These are phyloP conservation scores for Amanita pseudoporphyria DNA, from an alignment of 768 basidiomycete genomes.

Conservation along the genomic window DNA sequence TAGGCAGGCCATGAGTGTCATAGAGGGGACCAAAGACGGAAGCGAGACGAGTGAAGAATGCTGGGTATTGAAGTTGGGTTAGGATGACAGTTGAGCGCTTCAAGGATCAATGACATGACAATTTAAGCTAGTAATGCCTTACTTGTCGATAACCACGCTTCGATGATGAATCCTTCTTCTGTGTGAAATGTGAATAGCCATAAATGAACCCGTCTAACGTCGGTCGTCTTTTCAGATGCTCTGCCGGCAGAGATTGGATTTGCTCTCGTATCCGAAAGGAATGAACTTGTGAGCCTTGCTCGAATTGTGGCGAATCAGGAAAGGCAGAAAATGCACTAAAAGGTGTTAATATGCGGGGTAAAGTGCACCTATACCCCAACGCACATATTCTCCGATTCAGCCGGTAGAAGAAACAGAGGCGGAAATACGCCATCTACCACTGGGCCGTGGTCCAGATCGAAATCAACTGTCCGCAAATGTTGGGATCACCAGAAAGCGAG, in stretches of 20 bases:
- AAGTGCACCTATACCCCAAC: constrained; percentile 7
- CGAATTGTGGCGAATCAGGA: constrained; percentile 80
- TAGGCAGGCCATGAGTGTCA: constrained; percentile 62
- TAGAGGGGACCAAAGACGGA: constrained; percentile 67
- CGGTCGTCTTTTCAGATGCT: constrained; percentile 22
- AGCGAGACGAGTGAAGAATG: constrained; percentile 66
- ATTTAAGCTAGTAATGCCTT: constrained; percentile 7
- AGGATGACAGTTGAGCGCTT: constrained; percentile 78
- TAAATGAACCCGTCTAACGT: constrained; percentile 62
- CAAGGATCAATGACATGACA: neutral
- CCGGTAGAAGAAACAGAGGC: constrained; percentile 47
- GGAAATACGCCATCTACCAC: constrained; percentile 66
- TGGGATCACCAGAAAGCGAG: neutral
- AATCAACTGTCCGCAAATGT: constrained; percentile 47
- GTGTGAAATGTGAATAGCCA: constrained; percentile 72
- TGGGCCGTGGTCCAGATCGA: constrained; percentile 84
- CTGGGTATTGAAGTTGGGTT: constrained; percentile 71
- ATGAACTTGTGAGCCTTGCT: constrained; percentile 76
- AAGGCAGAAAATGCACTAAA: constrained; percentile 88
- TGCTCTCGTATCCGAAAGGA: constrained; percentile 76
- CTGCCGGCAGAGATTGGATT: constrained; percentile 14
- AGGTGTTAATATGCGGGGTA: neutral
- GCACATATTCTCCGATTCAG: constrained; percentile 77
- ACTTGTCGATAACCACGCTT: constrained; percentile 82
- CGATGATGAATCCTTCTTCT: constrained; percentile 49